Evolutionary conservation across 2,329 filamentous ascomycete species (phyloP), one percentile per base, ranked within the genome.

Genomic region (Elsinoe necatrix): DNA sequence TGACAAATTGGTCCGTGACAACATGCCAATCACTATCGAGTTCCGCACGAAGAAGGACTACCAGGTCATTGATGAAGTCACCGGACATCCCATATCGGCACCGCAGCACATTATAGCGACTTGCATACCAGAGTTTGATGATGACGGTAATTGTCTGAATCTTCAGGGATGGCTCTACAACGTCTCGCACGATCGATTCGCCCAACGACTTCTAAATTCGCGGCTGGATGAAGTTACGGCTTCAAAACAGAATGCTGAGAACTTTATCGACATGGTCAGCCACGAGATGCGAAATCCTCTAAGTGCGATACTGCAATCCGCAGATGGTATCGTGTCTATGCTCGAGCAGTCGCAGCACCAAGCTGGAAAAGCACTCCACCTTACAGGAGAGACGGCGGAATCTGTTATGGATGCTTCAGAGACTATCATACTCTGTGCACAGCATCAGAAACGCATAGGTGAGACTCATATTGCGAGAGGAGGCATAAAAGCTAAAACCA

Each of bases 211-310:
- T 2, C 54, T 56, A 12, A 56, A 31, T 16, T 56, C 54, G 4
- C 39, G 54, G 25, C 41, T 56, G 14, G 39, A 56, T 9, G 54
- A 56, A 21, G 54, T 56, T 3, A 56, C 42, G 2, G 41, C 23
- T 23, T 56, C 54, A 3, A 56, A 56, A 25, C 54, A 56, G 27
- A 56, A 37, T 27, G 54, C 54, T 6, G 58, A 63, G 50, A 61
- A 60, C 20, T 69, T 69, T 41, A 64, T 69, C 41, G 66, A 69
- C 56, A 64, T 65, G 60, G 61, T 63, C 1, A 70, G 66, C 1
- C 71, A 74, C 59, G 73, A 75, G 56, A 72, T 73, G 62, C 66
- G 73, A 4, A 75, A 75, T 55, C 73, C 73, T 0, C 61, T 75
- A 1, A 68, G 66, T 18, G 71, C 73, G 1, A 74, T 75, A 25